Base-by-base conservation (phyloP, 169 alveolate species). In the Perkinsus marinus region DNA sequence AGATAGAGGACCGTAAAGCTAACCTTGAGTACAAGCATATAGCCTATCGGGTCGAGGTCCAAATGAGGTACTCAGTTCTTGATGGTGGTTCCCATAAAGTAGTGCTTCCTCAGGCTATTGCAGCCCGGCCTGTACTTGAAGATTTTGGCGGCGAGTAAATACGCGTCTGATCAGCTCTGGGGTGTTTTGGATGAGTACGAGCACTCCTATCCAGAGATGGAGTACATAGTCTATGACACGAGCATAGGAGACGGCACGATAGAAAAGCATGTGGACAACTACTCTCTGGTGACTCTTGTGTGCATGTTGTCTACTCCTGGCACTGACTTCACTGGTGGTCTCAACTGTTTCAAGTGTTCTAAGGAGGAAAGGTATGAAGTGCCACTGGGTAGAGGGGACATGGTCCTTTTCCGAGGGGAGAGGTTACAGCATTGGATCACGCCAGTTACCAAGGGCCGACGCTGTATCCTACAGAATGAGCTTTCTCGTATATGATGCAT, bases 331-430 rank as follows among this genome's bases (percentile, higher is more conserved):
- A 47, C 57, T 39, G 91, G 91, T 7, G 91, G 91, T 30, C 43
- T 43, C 69, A 90, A 90, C 91, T 39, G 57, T 69, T 90, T 90
- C n/a, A 57, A 57, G 79, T 26, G 34, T 30, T 36, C 69, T 34
- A 43, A 39, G 5, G 91, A 47, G 38, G 79, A 90, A 34, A 39
- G 38, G 43, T 57, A 90, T 39, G 19, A n/a, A 39, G 91, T 90
- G 41, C 91, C 43, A n/a, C 91, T 90, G 19, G 79, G 41, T 19
- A 90, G 57, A 43, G 91, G 91, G 39, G 91, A 90, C n/a, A 37
- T 90, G 91, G 91, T 90, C 36, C 91, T 90, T 0, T 90, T 90
- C n/a, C 68, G 91, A 36, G 91, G 91, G 30, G 91, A 90, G 39
- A 39, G 39, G 39, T 39, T 90, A 26, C 91, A 47, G 39, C 91